phyloP scores from a whole-genome alignment of 2,329 filamentous ascomycete species.

The Talaromyces amestolkiae region DNA sequence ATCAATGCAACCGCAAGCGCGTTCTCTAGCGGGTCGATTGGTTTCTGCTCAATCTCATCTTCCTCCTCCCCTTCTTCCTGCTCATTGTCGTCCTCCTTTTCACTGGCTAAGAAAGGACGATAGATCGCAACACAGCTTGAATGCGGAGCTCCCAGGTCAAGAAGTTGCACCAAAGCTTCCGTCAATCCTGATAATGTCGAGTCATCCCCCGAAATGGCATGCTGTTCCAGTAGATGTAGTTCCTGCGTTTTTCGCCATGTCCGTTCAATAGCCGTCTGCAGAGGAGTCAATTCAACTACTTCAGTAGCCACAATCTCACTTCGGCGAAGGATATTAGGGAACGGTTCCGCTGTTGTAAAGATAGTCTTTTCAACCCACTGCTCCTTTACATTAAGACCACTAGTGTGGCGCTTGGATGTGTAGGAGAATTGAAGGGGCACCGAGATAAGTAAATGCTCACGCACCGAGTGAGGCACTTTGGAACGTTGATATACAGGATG shows the following conservation, averaged over 20 bases:
- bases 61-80: conserved; percentile 45
- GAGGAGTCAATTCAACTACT: conserved; percentile 65
- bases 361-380: conserved; percentile 81
- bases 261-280: conserved; percentile 87
- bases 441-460: conserved; percentile 81
- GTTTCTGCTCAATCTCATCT: conserved; percentile 50
- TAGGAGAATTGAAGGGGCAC: conserved; percentile 76
- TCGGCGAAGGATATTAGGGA: conserved; percentile 84
- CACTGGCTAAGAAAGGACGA: conserved; percentile 66
- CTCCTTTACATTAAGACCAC: conserved; percentile 63
- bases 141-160: conserved; percentile 69
- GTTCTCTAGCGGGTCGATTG: conserved; percentile 61
- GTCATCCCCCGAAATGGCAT: conserved; percentile 69
- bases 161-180: conserved; percentile 72
- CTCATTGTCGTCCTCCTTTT: conserved; percentile 42
- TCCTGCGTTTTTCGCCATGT: conserved; percentile 89
- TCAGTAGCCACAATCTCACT: conserved; percentile 75
- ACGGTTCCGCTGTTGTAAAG: conserved; percentile 78
- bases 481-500: conserved; percentile 86
- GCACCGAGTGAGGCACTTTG: conserved; percentile 75
- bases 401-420: conserved; percentile 68
- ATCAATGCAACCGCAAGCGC: conserved; percentile 81
- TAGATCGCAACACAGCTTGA: conserved; percentile 78
- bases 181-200: conserved; percentile 66
- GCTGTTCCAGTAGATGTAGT: conserved; percentile 71